phyloP scores from a whole-genome alignment of 495 filamentous ascomycete species.

The Penicillium verhagenii region DNA sequence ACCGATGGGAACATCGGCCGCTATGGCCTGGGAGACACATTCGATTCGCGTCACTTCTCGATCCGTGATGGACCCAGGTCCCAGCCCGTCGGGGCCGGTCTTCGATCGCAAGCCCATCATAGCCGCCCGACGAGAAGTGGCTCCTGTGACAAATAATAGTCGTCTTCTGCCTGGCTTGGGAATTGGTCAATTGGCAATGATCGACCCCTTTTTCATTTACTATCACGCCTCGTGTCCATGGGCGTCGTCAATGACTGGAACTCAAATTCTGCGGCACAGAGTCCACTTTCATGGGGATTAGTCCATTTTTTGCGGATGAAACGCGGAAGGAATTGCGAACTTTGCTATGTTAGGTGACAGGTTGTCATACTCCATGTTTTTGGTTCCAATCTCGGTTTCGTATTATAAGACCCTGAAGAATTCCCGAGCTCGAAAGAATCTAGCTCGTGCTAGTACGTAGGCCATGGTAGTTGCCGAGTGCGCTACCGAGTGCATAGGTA shows the following conservation, averaged over 20 bases:
- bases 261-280: slow-evolving; percentile 2
- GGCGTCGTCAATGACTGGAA: neutral
- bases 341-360: neutral
- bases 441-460: too few relatives aligned
- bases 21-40: neutral
- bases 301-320: neutral
- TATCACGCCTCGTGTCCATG: neutral
- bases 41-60: neutral
- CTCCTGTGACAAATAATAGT: neutral
- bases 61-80: slow-evolving; percentile 1
- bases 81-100: neutral
- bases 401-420: neutral
- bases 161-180: neutral
- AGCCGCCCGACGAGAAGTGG: neutral
- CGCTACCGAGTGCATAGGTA: too few relatives aligned
- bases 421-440: neutral
- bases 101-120: neutral
- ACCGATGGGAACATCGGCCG: slow-evolving; percentile 2
- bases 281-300: neutral
- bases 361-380: neutral
- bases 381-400: neutral
- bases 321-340: neutral
- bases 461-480: too few relatives aligned
- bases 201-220: neutral
- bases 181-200: neutral